Percentiles rank a stretch among this genome's conserved stretches.
phyloP scores from a whole-genome alignment of 495 filamentous ascomycete genomes.

The Poronia punctata region DNA sequence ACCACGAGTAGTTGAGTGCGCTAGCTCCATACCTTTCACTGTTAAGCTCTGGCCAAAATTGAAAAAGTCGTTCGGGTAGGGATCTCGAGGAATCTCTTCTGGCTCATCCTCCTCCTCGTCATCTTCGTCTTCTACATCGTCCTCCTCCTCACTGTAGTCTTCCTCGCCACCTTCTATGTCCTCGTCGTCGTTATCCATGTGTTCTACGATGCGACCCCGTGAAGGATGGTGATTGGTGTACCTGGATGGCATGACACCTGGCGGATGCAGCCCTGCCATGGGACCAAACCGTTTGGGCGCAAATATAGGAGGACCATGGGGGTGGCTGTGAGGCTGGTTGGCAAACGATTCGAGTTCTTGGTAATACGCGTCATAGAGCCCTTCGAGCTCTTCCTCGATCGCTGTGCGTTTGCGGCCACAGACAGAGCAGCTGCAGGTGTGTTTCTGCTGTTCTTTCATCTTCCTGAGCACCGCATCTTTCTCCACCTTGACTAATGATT shows the following conservation, averaged over 20 bases:
- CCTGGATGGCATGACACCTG: slow-evolving; percentile 35
- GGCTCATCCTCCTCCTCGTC: slow-evolving; percentile 54
- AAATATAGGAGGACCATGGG: slow-evolving; percentile 54
- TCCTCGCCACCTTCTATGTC: slow-evolving; percentile 58
- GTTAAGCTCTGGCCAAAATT: slow-evolving; percentile 96
- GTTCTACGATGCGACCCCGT: slow-evolving; percentile 49
- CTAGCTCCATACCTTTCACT: slow-evolving; percentile 71
- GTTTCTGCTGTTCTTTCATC: slow-evolving; percentile 99
- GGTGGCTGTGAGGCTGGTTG: slow-evolving; percentile 68
- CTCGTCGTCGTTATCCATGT: slow-evolving; percentile 54
- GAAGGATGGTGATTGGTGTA: slow-evolving; percentile 46
- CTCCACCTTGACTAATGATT: slow-evolving; percentile 92
- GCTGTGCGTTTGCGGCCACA: slow-evolving; percentile 94
- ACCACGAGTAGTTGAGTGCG: slow-evolving; percentile 22
- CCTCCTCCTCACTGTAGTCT: slow-evolving; percentile 46
- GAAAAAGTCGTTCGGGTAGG: slow-evolving; percentile 78
- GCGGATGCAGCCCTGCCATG: slow-evolving; percentile 44
- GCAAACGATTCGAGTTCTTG: slow-evolving; percentile 96
- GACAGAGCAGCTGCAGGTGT: slow-evolving; percentile 96
- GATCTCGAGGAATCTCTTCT: slow-evolving; percentile 53
- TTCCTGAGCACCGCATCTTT: slow-evolving; percentile 97
- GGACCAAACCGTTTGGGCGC: slow-evolving; percentile 53
- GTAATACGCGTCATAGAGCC: slow-evolving; percentile 99
- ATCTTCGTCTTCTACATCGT: slow-evolving; percentile 59
- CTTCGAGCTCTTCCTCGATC: slow-evolving; percentile 97